These are phyloP conservation scores for Chrysoporthe austroafricana DNA, from an alignment of 2,329 filamentous ascomycete species.

Conservation along the genomic window DNA sequence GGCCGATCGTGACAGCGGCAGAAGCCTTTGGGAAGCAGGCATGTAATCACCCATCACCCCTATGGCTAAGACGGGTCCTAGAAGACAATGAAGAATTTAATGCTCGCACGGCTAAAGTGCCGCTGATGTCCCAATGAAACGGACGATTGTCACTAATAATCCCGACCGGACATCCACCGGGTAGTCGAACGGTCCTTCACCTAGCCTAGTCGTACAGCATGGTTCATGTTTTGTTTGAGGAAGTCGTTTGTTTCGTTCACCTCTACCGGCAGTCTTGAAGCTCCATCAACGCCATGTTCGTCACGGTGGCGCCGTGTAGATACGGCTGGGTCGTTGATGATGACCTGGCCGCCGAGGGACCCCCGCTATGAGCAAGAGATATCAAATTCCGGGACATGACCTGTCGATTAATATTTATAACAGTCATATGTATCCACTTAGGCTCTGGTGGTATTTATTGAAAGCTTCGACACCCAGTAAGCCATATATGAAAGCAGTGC, in stretches of 20 bases:
- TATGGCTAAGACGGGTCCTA: neutral
- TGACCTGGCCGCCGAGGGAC: neutral
- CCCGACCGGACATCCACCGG: neutral
- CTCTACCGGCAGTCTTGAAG: neutral
- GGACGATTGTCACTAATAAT: neutral
- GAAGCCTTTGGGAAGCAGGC: neutral
- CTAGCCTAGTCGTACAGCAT: neutral
- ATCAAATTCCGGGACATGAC: neutral
- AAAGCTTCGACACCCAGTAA: too few relatives aligned
- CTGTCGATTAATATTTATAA: too few relatives aligned
- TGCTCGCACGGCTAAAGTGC: neutral
- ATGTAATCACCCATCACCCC: neutral
- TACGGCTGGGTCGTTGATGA: neutral
- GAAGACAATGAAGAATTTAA: neutral
- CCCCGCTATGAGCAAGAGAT: neutral
- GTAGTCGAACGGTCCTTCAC: neutral
- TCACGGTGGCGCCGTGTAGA: neutral
- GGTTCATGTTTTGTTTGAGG: neutral
- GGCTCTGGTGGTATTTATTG: too few relatives aligned
- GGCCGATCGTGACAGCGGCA: conserved; percentile 1
- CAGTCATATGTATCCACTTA: too few relatives aligned
- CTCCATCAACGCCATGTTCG: neutral
- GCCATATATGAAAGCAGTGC: too few relatives aligned
- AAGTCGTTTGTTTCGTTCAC: neutral
- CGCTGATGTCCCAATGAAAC: neutral